Evolutionary conservation across 345 rosid species (phyloP).

Genomic region (Zanthoxylum bungeanum): DNA sequence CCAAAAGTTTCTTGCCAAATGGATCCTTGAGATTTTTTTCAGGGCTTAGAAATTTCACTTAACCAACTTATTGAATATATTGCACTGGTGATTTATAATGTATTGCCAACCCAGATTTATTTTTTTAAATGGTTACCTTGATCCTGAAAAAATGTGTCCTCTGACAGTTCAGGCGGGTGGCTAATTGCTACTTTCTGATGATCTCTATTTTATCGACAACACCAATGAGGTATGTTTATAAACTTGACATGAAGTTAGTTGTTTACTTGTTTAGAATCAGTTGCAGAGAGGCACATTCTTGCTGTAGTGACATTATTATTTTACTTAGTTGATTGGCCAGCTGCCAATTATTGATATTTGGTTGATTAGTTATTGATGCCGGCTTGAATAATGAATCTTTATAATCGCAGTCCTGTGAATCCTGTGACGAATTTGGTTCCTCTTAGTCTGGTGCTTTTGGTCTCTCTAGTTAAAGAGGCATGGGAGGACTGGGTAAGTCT

Average conservation of each 20-base stretch:
- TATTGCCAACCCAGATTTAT: not conserved
- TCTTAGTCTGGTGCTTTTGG: constrained; percentile 87
- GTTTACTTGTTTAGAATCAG: not conserved
- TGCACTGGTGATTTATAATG: not conserved
- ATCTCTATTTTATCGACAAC: constrained; percentile 93
- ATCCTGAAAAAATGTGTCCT: constrained; percentile 33
- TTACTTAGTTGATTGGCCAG: not conserved
- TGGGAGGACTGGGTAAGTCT: constrained; percentile 95
- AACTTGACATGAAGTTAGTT: not conserved
- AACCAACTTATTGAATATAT: not conserved
- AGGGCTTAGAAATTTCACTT: not conserved
- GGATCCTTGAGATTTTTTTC: not conserved
- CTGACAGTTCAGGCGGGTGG: constrained; percentile 99
- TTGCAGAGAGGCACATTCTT: not conserved
- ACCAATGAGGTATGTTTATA: constrained; percentile 73
- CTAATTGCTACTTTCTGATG: constrained; percentile 90
- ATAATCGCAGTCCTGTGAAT: constrained; percentile 85
- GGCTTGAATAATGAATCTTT: not conserved
- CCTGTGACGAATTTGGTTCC: constrained; percentile 95
- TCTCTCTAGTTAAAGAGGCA: constrained; percentile 96
- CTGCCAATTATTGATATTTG: not conserved
- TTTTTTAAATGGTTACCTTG: constrained; percentile 2
- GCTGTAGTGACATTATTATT: not conserved
- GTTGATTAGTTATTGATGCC: not conserved
- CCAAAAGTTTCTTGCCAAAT: not conserved